Conservation (phyloP, 352 stramenopile species). For the Pythium phragmiticola region DNA sequence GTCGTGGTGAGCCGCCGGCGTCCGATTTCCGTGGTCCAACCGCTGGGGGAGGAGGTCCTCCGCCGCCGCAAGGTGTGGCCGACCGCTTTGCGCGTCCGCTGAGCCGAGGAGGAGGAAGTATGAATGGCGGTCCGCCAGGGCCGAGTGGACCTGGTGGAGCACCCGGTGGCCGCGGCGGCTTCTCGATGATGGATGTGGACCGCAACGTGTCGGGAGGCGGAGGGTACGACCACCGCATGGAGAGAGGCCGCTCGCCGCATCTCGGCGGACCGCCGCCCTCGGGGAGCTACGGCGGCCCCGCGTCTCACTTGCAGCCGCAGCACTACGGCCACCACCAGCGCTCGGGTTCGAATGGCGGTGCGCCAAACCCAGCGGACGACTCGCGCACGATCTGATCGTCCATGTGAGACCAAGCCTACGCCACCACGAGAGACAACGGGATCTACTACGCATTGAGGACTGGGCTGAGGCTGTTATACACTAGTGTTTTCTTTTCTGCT, state of each 20-base stretch:
- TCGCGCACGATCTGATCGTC: neutral
- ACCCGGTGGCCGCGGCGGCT: conserved; percentile 29
- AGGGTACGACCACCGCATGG: conserved; percentile 28
- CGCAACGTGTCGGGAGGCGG: conserved; percentile 31
- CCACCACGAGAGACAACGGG: neutral
- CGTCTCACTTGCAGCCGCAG: conserved; percentile 7
- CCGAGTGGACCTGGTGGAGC: conserved; percentile 7
- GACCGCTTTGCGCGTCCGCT: conserved; percentile 26
- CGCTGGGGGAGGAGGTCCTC: conserved; percentile 6
- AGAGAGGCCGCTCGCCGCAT: conserved; percentile 24
- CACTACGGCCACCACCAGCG: conserved; percentile 25
- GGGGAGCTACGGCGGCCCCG: conserved; percentile 12
- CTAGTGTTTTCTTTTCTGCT: conserved; percentile 5
- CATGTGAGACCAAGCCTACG: neutral
- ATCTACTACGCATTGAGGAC: no score
- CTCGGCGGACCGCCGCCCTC: conserved; percentile 1
- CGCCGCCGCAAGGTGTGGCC: conserved; percentile 2
- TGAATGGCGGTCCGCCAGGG: neutral
- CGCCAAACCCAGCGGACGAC: conserved; percentile 26
- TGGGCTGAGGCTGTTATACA: neutral
- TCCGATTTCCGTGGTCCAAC: conserved; percentile 10
- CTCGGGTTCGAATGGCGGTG: conserved; percentile 18
- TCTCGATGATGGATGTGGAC: conserved; percentile 71
- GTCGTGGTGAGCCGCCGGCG: conserved; percentile 3
- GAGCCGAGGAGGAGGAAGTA: conserved; percentile 15